Conservation (phyloP, 768 basidiomycete genomes). For the Tricholoma sp. region DNA sequence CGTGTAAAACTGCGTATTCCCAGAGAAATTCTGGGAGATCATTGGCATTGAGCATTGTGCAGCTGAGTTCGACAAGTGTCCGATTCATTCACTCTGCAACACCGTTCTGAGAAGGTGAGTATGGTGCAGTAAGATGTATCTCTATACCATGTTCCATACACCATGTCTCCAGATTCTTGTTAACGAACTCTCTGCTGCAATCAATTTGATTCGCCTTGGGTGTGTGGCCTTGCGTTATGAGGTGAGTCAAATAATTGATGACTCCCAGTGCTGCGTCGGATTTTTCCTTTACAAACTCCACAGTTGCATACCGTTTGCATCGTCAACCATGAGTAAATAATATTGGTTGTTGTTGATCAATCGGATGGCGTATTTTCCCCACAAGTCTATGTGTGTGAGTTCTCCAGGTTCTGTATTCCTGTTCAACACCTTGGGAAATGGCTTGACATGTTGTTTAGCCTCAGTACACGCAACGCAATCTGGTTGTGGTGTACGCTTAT, state of each 20-base stretch:
- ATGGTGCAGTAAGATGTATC: slow-evolving; percentile 18
- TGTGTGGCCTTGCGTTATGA: neutral
- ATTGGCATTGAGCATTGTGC: slow-evolving; percentile 16
- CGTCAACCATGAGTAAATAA: slow-evolving; percentile 5
- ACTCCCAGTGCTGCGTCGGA: neutral
- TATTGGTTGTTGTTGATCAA: slow-evolving; percentile 8
- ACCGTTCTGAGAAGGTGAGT: slow-evolving; percentile 7
- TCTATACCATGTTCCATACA: slow-evolving; percentile 21
- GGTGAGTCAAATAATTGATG: neutral
- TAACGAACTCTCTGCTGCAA: neutral
- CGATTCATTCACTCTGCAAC: slow-evolving; percentile 19
- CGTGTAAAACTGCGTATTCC: slow-evolving; percentile 19
- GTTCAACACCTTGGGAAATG: neutral
- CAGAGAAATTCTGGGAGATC: slow-evolving; percentile 22
- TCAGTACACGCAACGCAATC: slow-evolving; percentile 1
- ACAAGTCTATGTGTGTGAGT: slow-evolving; percentile 7
- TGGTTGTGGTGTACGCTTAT: neutral
- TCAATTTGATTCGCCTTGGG: slow-evolving; percentile 1
- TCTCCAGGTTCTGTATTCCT: slow-evolving; percentile 1
- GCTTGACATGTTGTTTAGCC: neutral
- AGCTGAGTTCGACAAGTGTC: slow-evolving; percentile 14
- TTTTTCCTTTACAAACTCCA: slow-evolving; percentile 1
- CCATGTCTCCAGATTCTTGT: neutral
- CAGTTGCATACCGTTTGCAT: neutral
- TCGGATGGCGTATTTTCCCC: slow-evolving; percentile 3